Evolutionary conservation across 345 rosid species (phyloP).

Genomic region (Rhizophora apiculata): DNA sequence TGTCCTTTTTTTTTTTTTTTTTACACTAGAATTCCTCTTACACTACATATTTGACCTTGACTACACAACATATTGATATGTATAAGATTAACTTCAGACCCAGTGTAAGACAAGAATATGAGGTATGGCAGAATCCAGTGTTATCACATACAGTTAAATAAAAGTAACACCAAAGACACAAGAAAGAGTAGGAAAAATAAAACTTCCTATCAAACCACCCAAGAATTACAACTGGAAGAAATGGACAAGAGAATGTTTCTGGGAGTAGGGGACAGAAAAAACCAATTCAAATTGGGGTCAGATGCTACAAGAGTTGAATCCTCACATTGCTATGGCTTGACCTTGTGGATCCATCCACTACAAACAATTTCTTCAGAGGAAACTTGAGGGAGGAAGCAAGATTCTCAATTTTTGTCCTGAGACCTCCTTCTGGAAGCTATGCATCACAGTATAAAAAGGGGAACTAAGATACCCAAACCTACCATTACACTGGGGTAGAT

Average conservation of each 20-base stretch:
- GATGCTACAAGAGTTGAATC: constrained; percentile 9
- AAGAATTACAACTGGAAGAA: not conserved
- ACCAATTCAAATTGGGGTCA: not conserved
- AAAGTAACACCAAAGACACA: not conserved
- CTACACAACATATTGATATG: not conserved
- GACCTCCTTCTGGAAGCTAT: constrained; percentile 94
- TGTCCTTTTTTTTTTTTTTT: too few species aligned
- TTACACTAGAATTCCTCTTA: not conserved
- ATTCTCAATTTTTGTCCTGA: constrained; percentile 72
- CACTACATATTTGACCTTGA: not conserved
- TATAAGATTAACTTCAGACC: not conserved
- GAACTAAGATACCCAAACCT: constrained; percentile 18
- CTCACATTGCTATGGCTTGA: constrained; percentile 99
- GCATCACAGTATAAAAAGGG: constrained; percentile 18
- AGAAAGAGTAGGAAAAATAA: not conserved
- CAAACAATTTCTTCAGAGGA: constrained; percentile 93
- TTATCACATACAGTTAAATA: not conserved
- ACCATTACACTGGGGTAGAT: not conserved
- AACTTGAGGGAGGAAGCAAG: constrained; percentile 85
- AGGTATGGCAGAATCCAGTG: not conserved
- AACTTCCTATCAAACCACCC: too few species aligned
- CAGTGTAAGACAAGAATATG: not conserved
- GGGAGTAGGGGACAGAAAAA: too few species aligned
- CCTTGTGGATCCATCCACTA: constrained; percentile 99
- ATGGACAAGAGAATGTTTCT: too few species aligned